Evolutionary conservation across 1,139 yeast genomes (phyloP), one percentile per base, ranked within the genome.

Genomic region (Dujonia santamariae): DNA sequence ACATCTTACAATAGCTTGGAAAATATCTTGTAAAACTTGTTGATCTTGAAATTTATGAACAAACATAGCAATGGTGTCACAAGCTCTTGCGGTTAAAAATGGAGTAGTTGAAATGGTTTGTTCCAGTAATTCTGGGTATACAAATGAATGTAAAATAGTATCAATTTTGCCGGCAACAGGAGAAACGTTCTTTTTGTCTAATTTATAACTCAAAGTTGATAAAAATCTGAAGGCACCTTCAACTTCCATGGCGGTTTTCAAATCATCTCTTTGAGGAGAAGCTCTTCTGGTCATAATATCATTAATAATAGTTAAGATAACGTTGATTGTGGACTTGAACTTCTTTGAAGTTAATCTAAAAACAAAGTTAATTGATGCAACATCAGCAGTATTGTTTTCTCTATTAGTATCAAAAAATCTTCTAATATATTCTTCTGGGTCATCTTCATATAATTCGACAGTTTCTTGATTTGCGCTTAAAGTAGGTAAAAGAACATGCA

Each of bases 351-450:
- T 58, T 48, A 61, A 68, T 51, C 66, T 61, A 52, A 75, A 77
- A 32, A 90, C 61, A 46, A 87, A 85, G 55, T 82, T 84, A 34
- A 84, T 75, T 2, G 96, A 82, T 0, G 96, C 96, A 28, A 78
- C 78, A 50, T 86, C 96, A 0, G 95, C 78, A 9, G 92, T 81
- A 31, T 77, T 74, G 25, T 77, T 72, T 44, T 85, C 95, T 44
- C 85, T 79, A 49, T 77, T 80, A 38, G 80, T 66, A 51, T 81
- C 88, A 45, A 80, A 80, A 48, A 63, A 80, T 45, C 85, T 70
- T 61, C 88, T 72, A 25, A 82, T 70, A 48, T 82, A 84, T 47
- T 83, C 90, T 44, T 80, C 85, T 4, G 84, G 80, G 41, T 83
- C 90, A 42, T 78, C 85, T 46, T 82, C 85, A 48, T 78, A 80